Conservation (phyloP, 495 filamentous ascomycete genomes). For the Neurospora sp. region DNA sequence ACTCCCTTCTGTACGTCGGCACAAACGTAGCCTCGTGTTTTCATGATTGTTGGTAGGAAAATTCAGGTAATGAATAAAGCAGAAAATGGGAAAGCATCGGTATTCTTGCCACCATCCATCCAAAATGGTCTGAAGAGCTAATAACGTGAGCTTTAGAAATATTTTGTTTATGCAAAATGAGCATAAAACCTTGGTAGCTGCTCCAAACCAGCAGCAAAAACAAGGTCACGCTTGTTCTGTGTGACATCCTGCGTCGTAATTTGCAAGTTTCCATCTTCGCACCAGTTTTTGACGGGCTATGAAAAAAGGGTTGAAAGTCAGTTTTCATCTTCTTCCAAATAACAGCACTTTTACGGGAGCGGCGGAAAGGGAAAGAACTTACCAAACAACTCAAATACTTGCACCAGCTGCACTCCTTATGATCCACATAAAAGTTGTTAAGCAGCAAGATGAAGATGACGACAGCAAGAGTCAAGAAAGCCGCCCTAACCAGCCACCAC, state of each 20-base stretch:
- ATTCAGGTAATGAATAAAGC: not conserved
- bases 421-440: constrained; percentile 78
- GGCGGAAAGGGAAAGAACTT: constrained; percentile 36
- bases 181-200: constrained; percentile 4
- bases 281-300: constrained; percentile 71
- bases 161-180: not conserved
- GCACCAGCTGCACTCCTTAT: constrained; percentile 77
- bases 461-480: constrained; percentile 64
- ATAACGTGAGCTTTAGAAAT: not conserved
- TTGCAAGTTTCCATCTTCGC: constrained; percentile 51
- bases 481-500: constrained; percentile 87
- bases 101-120: not conserved
- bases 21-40: not conserved
- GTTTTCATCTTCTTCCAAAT: not conserved
- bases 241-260: constrained; percentile 15
- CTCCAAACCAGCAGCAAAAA: constrained; percentile 10
- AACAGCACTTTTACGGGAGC: not conserved
- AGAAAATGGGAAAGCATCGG: not conserved
- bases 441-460: constrained; percentile 77
- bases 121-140: not conserved
- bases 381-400: constrained; percentile 88
- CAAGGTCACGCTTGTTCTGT: constrained; percentile 19
- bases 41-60: not conserved
- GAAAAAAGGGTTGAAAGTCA: constrained; percentile 18
- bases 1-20: not conserved